Percentiles rank a stretch among this genome's conserved stretches.
phyloP scores from a whole-genome alignment of 768 basidiomycete species.

The Trametopsis cervina region DNA sequence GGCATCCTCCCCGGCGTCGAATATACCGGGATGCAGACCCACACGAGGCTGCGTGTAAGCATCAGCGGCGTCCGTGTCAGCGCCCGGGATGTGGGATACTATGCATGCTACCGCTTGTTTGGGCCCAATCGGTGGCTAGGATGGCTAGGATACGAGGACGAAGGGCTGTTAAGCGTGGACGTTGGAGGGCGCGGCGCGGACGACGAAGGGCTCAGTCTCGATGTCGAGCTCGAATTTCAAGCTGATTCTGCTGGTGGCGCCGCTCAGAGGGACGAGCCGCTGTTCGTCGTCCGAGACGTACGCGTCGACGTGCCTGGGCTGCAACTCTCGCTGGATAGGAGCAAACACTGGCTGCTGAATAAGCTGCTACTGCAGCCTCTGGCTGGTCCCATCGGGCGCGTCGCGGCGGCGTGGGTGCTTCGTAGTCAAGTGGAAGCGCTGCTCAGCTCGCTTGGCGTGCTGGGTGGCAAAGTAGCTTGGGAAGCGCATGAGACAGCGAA shows the following conservation, averaged over 20 bases:
- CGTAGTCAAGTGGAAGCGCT: slow-evolving; percentile 13
- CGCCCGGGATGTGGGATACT: slow-evolving; percentile 19
- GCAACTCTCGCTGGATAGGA: slow-evolving; percentile 14
- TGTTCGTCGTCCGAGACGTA: slow-evolving; percentile 20
- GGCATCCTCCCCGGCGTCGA: not conserved
- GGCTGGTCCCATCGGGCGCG: slow-evolving; percentile 13
- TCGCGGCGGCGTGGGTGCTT: slow-evolving; percentile 11
- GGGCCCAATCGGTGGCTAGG: slow-evolving; percentile 2
- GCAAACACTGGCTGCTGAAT: slow-evolving; percentile 25
- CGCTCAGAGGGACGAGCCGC: not conserved
- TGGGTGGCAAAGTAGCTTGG: slow-evolving; percentile 1
- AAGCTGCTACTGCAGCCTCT: slow-evolving; percentile 21
- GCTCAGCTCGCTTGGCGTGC: slow-evolving; percentile 11
- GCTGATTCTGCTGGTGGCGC: not conserved
- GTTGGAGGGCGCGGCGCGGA: slow-evolving; percentile 9
- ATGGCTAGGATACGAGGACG: slow-evolving; percentile 20
- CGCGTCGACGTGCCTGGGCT: slow-evolving; percentile 18
- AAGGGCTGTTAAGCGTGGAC: slow-evolving; percentile 21
- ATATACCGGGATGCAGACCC: slow-evolving; percentile 2
- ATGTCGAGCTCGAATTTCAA: slow-evolving; percentile 14
- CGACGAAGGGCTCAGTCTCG: slow-evolving; percentile 13
- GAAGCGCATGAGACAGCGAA: slow-evolving; percentile 5
- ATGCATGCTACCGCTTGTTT: slow-evolving; percentile 14
- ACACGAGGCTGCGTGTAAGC: slow-evolving; percentile 12
- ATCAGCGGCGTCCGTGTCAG: slow-evolving; percentile 22